A percentile compares a stretch with the other conserved stretches of the same genome.
Conservation (phyloP, 306 rosid species). For the Rubus parviflorus region DNA sequence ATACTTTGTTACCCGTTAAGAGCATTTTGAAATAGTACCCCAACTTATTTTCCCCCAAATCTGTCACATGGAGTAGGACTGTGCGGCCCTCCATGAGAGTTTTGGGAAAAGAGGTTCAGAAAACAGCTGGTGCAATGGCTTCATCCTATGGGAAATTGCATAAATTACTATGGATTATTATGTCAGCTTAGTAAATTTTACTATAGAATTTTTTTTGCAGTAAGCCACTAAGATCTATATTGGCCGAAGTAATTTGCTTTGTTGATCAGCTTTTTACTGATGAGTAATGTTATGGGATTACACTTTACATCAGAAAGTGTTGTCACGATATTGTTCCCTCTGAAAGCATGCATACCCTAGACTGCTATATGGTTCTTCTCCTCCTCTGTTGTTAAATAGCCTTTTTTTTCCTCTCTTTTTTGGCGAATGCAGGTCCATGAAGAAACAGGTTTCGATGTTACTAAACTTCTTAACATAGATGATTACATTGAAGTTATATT, state of each 20-base stretch:
- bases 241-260: not conserved
- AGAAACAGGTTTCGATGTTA: conserved; percentile 93
- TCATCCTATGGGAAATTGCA: not conserved
- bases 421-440: conserved; percentile 70
- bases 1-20: not conserved
- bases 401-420: not conserved
- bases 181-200: not conserved
- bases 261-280: not conserved
- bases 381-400: not conserved
- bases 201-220: not conserved
- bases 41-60: not conserved
- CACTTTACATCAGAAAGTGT: not conserved
- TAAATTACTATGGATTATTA: not conserved
- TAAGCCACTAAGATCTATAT: not conserved
- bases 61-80: not conserved
- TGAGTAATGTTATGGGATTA: not conserved
- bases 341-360: not conserved
- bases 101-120: not conserved
- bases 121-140: not conserved
- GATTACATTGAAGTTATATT: conserved; percentile 72
- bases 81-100: not conserved
- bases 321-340: not conserved
- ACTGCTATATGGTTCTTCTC: not conserved
- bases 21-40: not conserved
- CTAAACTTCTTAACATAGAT: conserved; percentile 65